Conservation (phyloP, 305 asterid species). For the Fraxinus latifolia region DNA sequence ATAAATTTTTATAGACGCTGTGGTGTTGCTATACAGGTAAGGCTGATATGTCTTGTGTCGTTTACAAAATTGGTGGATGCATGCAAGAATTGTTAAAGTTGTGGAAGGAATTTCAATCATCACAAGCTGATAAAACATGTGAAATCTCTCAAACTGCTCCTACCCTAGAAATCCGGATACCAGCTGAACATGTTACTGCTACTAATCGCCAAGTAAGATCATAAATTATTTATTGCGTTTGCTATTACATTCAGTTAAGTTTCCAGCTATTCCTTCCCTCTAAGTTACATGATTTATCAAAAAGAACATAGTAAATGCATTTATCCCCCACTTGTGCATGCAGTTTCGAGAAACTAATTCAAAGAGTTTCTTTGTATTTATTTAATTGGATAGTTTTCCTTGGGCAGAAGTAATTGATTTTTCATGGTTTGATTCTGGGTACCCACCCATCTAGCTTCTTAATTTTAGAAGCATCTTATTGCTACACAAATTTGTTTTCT, state of each 20-base stretch:
- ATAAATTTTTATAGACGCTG: conserved; percentile 18
- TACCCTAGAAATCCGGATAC: conserved; percentile 86
- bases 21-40: conserved; percentile 55
- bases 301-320: neutral
- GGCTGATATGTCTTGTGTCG: conserved; percentile 60
- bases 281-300: neutral
- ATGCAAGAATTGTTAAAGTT: conserved; percentile 83
- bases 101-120: conserved; percentile 77
- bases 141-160: conserved; percentile 75
- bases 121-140: conserved; percentile 57
- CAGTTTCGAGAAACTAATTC: neutral
- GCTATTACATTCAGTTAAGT: conserved; percentile 10
- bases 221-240: conserved; percentile 12
- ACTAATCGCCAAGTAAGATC: conserved; percentile 87
- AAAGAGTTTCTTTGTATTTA: neutral
- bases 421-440: neutral
- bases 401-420: neutral
- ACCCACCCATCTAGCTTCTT: neutral
- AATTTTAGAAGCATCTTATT: neutral
- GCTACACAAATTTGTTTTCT: neutral
- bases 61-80: conserved; percentile 93
- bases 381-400: neutral
- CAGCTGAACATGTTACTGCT: conserved; percentile 96
- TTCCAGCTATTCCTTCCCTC: neutral
- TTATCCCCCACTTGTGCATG: neutral